Base-by-base conservation (phyloP, 73 alveolate genomes). In the Paramecium caudatum region DNA sequence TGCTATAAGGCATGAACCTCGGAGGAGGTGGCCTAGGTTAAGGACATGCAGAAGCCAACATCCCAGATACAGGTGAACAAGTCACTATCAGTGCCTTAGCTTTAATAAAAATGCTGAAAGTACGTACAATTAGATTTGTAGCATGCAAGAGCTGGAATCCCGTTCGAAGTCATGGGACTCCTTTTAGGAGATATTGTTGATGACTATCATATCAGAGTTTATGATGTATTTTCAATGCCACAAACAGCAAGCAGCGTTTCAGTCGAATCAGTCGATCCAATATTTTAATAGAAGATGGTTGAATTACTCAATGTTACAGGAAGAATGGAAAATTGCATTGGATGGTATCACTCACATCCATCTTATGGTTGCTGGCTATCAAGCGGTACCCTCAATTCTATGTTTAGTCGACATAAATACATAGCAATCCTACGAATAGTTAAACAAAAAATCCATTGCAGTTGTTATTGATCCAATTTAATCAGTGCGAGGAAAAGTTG, bases 261-360 rank as follows among this genome's bases (percentile, higher is more conserved):
- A 80, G 99, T 98, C 61, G 99, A 98, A 95, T 97, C 99, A 33
- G 99, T 98, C 12, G 99, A 98, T 95, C 99, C 99, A 17, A 99
- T 98, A 2, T 98, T 97, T 96, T 98, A 98, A 91, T 97, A 96
- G 78, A 96, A 97, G 96, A 97, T 98, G 99, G 96, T 98, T 82
- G 99, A 98, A 91, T 95, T 98, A 99, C 93, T 98, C 65, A 97
- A 98, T 91, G 97, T 94, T 82, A 98, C 99, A 21, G 99, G 99
- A 10, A 92, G 99, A 90, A 97, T 95, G 68, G 99, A 98, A 82
- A 98, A 97, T 93, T 99, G 98, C 50, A 99, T 98, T 45, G 99
- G 99, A 13, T 98, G 99, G 99, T 98, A 98, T 83, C 99, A 98
- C 94, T 97, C 99, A 81, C 99, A 98, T 94, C 99, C 99, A 13